A percentile compares a stretch with the other conserved stretches of the same genome.
Conservation (phyloP, 2,329 filamentous ascomycete species). For the Emergomyces pasteurianus region DNA sequence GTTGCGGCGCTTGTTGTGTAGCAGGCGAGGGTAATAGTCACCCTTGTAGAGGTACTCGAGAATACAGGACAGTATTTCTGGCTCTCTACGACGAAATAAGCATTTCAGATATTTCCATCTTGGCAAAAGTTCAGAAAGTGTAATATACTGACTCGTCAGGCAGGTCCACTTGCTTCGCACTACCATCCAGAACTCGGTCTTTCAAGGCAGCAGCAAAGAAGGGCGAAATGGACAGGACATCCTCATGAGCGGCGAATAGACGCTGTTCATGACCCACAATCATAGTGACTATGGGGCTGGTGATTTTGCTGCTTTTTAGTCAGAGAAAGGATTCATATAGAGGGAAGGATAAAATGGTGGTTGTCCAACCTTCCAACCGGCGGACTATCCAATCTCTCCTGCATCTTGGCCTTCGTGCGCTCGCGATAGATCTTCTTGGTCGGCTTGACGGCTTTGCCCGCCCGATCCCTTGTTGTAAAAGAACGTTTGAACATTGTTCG, state of each 20-base stretch:
- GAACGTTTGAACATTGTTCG: conserved; percentile 82
- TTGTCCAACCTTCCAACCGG: conserved; percentile 37
- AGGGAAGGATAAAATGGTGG: background rate
- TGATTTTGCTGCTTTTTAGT: conserved; percentile 33
- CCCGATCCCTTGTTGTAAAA: conserved; percentile 71
- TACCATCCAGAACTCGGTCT: conserved; percentile 57
- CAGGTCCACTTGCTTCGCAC: conserved; percentile 65
- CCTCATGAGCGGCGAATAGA: conserved; percentile 89
- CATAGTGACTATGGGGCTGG: conserved; percentile 71
- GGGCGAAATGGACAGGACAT: conserved; percentile 74
- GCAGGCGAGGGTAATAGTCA: conserved; percentile 82
- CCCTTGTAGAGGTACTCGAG: conserved; percentile 97
- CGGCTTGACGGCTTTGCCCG: conserved; percentile 76
- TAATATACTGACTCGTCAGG: conserved; percentile 42
- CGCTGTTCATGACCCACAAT: conserved; percentile 74
- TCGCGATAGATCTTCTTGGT: conserved; percentile 65
- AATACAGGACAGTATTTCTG: conserved; percentile 83
- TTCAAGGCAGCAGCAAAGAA: conserved; percentile 66
- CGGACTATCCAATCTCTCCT: conserved; percentile 62
- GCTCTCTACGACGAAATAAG: conserved; percentile 54
- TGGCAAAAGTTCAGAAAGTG: background rate
- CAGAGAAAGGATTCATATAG: background rate
- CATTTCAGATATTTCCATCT: conserved; percentile 3
- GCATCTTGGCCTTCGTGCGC: conserved; percentile 73
- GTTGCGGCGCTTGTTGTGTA: conserved; percentile 75